Evolutionary conservation across 768 basidiomycete species (phyloP), one percentile per base, ranked within the genome.

Genomic region (Nidularia sp.): DNA sequence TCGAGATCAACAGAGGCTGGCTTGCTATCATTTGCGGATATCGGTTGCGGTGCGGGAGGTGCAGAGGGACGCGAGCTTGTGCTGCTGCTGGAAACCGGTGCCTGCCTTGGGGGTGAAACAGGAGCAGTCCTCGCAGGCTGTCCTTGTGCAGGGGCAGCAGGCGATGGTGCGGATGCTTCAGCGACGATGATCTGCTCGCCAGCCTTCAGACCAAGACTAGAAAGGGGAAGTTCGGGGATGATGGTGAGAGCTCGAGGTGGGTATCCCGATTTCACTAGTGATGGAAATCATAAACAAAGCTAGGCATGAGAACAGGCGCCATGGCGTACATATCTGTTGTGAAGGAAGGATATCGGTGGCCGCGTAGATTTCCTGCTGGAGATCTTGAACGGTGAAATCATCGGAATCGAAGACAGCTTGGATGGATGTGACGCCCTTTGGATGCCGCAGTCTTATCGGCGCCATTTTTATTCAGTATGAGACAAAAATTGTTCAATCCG

Each of bases 101-200:
- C 25, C 25, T 29, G 25, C 25, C 25, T 65, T 6, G 53, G 53
- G 10, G 56, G 51, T 32, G 61, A 51, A 4, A 53, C 8, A 13
- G 32, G 45, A 47, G 64, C 48, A 44, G 60, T 53, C 51, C 58
- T 44, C 50, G 54, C 6, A 18, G 54, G 53, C 25, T 29, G 25
- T 29, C 25, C 25, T 29, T 29, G 25, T 29, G 25, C 25, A 3
- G 25, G 25, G 25, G 25, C 25, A 29, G 25, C 25, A 13, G 61
- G 39, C 35, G 57, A 53, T 36, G 67, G 47, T 7, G 64, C 59
- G 3, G 62, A 57, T 47, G 55, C 47, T 56, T 76, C 75, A 48
- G 75, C 84, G 44, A 97, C 89, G 60, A 96, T 88, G 55, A 98
- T 76, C 70, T 93, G 92, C 50, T 98, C 96, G 2, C 93, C 91